Conservation (phyloP, 2,329 filamentous ascomycete genomes). For the Sporothrix brunneoviolacea region DNA sequence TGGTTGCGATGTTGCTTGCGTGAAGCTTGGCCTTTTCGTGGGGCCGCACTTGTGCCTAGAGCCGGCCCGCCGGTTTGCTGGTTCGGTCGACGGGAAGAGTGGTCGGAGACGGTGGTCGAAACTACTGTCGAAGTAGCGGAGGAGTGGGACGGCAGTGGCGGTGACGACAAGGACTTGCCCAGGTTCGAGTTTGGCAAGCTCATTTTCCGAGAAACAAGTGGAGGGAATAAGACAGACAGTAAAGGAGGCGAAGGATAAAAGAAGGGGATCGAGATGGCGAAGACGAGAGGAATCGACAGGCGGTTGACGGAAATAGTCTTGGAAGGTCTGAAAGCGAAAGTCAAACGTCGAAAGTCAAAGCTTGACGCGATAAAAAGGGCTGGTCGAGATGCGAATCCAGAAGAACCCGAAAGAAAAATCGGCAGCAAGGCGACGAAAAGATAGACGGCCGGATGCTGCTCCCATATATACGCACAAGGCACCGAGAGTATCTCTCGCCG, state of each 20-base stretch:
- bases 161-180: constrained; percentile 45
- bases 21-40: constrained; percentile 68
- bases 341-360: no score
- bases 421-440: no score
- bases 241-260: not conserved
- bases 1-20: constrained; percentile 82
- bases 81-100: constrained; percentile 41
- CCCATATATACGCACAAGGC: no score
- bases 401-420: no score
- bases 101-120: constrained; percentile 42
- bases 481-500: no score
- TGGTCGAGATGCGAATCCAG: no score
- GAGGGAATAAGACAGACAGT: not conserved
- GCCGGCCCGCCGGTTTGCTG: constrained; percentile 23
- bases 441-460: no score
- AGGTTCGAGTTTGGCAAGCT: constrained; percentile 31
- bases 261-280: not conserved
- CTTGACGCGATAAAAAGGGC: no score
- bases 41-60: constrained; percentile 34
- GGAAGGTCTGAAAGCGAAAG: no score
- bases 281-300: not conserved
- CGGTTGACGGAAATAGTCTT: no score
- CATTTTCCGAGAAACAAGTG: constrained; percentile 20
- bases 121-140: constrained; percentile 35
- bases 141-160: constrained; percentile 36